Conservation (phyloP, 2,329 filamentous ascomycete genomes). For the Gnomoniopsis sp. region DNA sequence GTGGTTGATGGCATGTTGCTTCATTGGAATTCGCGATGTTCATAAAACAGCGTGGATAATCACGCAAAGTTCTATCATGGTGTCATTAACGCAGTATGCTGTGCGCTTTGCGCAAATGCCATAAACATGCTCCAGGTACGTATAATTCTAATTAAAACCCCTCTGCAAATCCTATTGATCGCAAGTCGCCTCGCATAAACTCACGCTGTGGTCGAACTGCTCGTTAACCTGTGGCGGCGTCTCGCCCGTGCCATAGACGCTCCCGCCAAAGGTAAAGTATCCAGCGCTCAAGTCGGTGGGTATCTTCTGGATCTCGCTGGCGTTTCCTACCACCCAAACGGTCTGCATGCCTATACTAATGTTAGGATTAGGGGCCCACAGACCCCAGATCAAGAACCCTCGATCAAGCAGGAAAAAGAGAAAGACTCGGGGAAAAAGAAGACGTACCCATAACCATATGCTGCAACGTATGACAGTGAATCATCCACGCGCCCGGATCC, state of each 20-base stretch:
- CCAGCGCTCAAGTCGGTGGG: conserved; percentile 33
- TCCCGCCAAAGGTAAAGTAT: conserved; percentile 43
- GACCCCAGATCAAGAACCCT: no score
- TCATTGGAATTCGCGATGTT: no score
- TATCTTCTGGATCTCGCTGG: conserved; percentile 32
- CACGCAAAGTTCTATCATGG: no score
- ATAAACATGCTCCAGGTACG: no score
- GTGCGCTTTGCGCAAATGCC: no score
- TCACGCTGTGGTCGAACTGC: neutral
- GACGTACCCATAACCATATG: conserved; percentile 56
- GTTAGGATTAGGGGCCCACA: no score
- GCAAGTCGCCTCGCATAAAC: neutral
- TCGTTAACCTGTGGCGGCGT: conserved; percentile 3
- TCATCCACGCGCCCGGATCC: conserved; percentile 58
- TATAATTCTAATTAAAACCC: no score
- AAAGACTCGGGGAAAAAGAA: neutral
- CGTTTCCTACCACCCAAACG: conserved; percentile 38
- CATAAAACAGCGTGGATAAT: no score
- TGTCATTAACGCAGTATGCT: no score
- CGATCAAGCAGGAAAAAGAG: neutral
- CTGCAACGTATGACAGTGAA: conserved; percentile 57
- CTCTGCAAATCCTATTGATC: no score
- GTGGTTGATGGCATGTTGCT: no score
- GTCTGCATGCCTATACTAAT: conserved; percentile 36
- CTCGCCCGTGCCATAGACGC: conserved; percentile 38